A percentile compares a stretch with the other conserved stretches of the same genome.
phyloP scores from a whole-genome alignment of 73 alveolate species.

The Blepharisma japonicum region DNA sequence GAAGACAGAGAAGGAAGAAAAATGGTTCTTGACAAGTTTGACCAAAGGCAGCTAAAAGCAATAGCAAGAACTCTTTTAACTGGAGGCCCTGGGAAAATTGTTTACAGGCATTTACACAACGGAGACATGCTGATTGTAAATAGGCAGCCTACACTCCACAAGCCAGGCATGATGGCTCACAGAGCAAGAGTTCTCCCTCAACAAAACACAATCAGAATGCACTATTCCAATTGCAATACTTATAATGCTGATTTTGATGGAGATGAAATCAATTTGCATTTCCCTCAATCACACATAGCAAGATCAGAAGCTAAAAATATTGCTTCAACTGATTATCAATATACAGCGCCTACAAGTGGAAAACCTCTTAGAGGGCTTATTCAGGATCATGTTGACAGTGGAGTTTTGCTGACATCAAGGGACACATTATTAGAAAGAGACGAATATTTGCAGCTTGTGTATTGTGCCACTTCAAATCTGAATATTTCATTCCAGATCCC shows the following conservation, averaged over 20 bases:
- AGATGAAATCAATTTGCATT: conserved; percentile 99
- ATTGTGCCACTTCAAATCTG: conserved; percentile 73
- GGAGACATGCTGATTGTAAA: conserved; percentile 95
- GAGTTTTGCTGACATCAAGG: conserved; percentile 89
- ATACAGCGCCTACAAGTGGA: conserved; percentile 98
- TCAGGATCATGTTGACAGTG: conserved; percentile 95
- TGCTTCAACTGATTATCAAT: conserved; percentile 88
- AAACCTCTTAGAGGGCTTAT: conserved; percentile 98
- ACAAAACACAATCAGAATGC: conserved; percentile 98
- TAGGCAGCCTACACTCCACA: conserved; percentile 99
- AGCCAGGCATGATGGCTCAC: conserved; percentile 95
- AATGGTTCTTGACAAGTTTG: conserved; percentile 72
- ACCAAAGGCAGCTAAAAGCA: conserved; percentile 74
- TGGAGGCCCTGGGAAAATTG: conserved; percentile 47
- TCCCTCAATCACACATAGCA: conserved; percentile 86
- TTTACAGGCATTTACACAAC: conserved; percentile 79
- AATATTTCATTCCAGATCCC: conserved; percentile 69
- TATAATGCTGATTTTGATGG: conserved; percentile 99
- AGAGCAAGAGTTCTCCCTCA: conserved; percentile 86
- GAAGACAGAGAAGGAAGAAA: conserved; percentile 76
- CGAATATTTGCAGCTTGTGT: conserved; percentile 84
- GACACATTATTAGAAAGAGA: conserved; percentile 91
- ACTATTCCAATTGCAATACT: conserved; percentile 98
- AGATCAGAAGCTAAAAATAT: conserved; percentile 87
- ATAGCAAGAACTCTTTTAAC: conserved; percentile 76